Evolutionary conservation across 78 protist species (phyloP).

Genomic region (Abeoforma whisleri): DNA sequence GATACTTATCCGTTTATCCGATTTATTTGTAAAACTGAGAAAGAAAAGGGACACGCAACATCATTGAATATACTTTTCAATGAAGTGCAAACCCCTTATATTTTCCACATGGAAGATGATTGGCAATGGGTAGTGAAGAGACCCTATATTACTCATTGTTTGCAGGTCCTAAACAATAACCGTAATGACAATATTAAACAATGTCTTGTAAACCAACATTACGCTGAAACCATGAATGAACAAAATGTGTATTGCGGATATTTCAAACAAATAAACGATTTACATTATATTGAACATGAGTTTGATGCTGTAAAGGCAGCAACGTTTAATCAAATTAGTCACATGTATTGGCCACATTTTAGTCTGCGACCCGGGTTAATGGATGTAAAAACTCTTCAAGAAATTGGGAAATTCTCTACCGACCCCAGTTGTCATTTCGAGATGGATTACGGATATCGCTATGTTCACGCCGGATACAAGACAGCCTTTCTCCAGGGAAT

Average conservation of each 20-base stretch:
- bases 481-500: not conserved
- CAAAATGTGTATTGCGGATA: not conserved
- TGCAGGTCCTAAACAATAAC: not conserved
- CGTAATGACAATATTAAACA: not conserved
- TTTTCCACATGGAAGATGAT: not conserved
- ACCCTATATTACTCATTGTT: not conserved
- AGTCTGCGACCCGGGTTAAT: not conserved
- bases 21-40: not conserved
- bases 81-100: not conserved
- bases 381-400: too few species aligned
- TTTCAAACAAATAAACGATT: too few species aligned
- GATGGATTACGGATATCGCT: too few species aligned
- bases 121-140: not conserved
- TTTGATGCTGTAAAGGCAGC: too few species aligned
- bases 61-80: not conserved
- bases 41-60: not conserved
- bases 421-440: too few species aligned
- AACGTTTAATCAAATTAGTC: too few species aligned
- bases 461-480: too few species aligned
- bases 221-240: not conserved
- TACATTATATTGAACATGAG: too few species aligned
- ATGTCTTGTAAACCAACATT: not conserved
- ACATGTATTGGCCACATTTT: not conserved
- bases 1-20: not conserved
- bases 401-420: too few species aligned